Evolutionary conservation across 345 rosid species (phyloP), one percentile per base, ranked within the genome.

Genomic region (Melaleuca alternifolia): DNA sequence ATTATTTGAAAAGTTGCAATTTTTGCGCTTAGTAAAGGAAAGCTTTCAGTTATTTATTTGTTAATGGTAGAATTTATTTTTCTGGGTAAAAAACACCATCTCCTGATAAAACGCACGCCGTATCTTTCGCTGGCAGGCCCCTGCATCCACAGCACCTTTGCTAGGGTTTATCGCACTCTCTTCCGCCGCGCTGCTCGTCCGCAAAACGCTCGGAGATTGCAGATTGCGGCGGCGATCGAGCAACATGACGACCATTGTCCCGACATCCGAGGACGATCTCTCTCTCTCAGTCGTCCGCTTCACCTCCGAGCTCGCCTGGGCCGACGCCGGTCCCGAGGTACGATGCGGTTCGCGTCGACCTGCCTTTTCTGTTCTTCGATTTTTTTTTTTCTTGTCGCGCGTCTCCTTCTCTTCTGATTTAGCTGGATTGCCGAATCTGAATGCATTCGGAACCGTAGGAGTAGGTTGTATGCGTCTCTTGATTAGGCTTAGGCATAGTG

Each of bases 251-350:
- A 95, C 98, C 77, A 90, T 98, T 54, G 97, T 96, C 53, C 99
- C 98, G 5, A 96, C 96, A 71, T 95, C 99, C 86, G 99, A 98
- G 89, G 99, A 98, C 85, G 97, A 95, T 86, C 97, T 98, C 2
- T 92, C 94, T 11, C 96, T 98, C 89, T 85, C 98, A 77, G 98
- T 96, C 79, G 99, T 96, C 52, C 99, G 94, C 82, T 96, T 93
- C 93, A 94, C 98, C 79, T 94, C 98, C 57, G 97, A 96, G 86
- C 95, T 98, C 59, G 91, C 99, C 84, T 98, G 99, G 99, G 97
- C 97, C 33, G 99, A 96, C 88, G 98, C 99, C 85, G 98, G 99
- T 88, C 95, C 98, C 61, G 99, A 95, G 98, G 99, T 95, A 37
- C 81, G 81, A 52, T 52, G 54, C 54, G 54, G 16, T 52, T 52